Percentiles rank a stretch among this genome's conserved stretches.
Evolutionary conservation across 495 filamentous ascomycete species (phyloP).

Genomic region (Lasiosphaeria hispida): DNA sequence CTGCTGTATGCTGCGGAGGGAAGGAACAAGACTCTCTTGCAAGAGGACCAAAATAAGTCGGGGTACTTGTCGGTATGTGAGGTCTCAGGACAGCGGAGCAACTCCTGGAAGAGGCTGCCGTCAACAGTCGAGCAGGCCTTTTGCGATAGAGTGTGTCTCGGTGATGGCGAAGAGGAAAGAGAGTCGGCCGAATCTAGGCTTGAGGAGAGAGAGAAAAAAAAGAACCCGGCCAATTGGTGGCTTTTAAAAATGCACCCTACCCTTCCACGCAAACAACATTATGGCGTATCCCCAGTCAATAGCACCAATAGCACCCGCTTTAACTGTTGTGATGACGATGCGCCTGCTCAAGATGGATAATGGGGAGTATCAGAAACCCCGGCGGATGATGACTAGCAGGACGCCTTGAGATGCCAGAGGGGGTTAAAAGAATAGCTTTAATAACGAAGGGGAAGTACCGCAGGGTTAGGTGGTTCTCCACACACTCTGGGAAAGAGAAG

Average conservation of each 20-base stretch:
- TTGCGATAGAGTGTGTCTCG: slow-evolving; percentile 10
- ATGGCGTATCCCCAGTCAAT: slow-evolving; percentile 23
- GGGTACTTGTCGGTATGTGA: neutral
- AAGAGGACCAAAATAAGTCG: neutral
- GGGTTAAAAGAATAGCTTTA: slow-evolving; percentile 7
- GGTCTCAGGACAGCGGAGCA: neutral
- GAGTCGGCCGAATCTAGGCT: neutral
- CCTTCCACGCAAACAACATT: slow-evolving; percentile 15
- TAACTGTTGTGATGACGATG: slow-evolving; percentile 19
- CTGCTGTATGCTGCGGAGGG: neutral
- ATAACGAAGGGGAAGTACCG: slow-evolving; percentile 10
- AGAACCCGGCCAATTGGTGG: slow-evolving; percentile 12
- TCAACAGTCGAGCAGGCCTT: neutral
- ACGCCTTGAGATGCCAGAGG: slow-evolving; percentile 6
- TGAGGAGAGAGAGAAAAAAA: slow-evolving; percentile 12
- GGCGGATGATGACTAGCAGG: slow-evolving; percentile 5
- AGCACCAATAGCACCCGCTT: slow-evolving; percentile 19
- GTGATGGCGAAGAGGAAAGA: slow-evolving; percentile 6
- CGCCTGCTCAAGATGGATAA: slow-evolving; percentile 8
- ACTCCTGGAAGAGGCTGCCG: slow-evolving; percentile 3
- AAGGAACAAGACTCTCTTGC: neutral
- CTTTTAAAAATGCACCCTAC: slow-evolving; percentile 15
- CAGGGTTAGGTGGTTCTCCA: slow-evolving; percentile 25
- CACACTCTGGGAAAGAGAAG: slow-evolving; percentile 13
- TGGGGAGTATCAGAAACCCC: slow-evolving; percentile 9